Evolutionary conservation across 495 filamentous ascomycete species (phyloP), one percentile per base, ranked within the genome.

Genomic region (Thozetella sp.): DNA sequence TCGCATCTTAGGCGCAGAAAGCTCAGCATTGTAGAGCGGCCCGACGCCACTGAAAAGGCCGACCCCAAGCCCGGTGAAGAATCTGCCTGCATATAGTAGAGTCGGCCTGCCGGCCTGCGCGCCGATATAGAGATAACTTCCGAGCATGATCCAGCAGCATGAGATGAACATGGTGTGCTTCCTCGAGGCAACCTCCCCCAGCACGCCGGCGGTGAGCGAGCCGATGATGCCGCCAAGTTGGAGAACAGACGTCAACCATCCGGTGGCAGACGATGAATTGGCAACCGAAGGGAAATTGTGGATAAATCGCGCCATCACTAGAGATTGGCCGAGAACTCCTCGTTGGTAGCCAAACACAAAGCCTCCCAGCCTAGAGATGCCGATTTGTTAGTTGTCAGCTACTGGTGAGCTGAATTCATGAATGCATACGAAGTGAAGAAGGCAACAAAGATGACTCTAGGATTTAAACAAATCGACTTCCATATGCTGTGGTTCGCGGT

Each of bases 311-410:
- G 59, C 57, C 76, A 80, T 80, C 54, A 80, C 76, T 27, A 77
- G 57, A 27, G 73, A 71, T 51, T 78, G 74, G 27, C 74, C 73
- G 1, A 80, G 62, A 22, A 80, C 74, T 57, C 76, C 76, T 58
- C 78, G 76, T 53, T 78, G 76, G 58, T 80, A 80, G 25, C 76
- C 76, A 74, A 77, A 80, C 56, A 76, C 74, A 53, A 80, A 76
- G 25, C 76, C 76, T 56, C 76, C 76, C 30, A 78, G 70, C 12
- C 72, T 76, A 51, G 48, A n/a, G 19, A 52, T 46, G 59, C 15
- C 6, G 6, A 15, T 37, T 37, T 37, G 30, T 37, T 37, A 37
- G 30, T 37, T 51, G 2, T 6, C 17, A 51, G 3, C 24, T 13
- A 12, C 2, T 24, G 27, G 11, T 13, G 22, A 43, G 53, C 30